Conservation (phyloP, 768 basidiomycete species). For the Ramaria sp. region DNA sequence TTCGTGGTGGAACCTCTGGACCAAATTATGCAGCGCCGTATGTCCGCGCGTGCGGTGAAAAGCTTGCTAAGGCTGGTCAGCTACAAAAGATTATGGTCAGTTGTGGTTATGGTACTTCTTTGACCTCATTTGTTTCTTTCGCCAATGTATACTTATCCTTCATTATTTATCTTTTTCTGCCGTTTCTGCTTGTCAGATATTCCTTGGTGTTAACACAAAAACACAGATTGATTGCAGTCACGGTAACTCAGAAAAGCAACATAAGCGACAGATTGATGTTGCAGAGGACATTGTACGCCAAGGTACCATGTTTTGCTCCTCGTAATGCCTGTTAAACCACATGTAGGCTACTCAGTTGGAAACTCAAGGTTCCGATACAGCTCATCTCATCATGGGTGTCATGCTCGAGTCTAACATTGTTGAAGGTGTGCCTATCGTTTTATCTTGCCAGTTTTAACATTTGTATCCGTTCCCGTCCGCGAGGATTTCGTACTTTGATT, state of each 20-base stretch:
- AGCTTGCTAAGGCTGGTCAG: conserved; percentile 70
- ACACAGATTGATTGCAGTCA: conserved; percentile 90
- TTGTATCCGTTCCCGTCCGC: not conserved
- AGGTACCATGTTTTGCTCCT: not conserved
- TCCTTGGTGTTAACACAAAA: not conserved
- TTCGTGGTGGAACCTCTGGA: conserved; percentile 81
- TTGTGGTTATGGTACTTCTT: not conserved
- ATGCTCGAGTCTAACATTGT: conserved; percentile 93
- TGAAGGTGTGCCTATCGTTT: conserved; percentile 26
- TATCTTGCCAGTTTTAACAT: not conserved
- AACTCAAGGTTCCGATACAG: conserved; percentile 45
- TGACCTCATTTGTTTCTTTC: no score
- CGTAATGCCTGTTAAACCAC: not conserved
- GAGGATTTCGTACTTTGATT: no score
- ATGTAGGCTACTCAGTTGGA: conserved; percentile 62
- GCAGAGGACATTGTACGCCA: conserved; percentile 75
- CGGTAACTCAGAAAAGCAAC: conserved; percentile 90
- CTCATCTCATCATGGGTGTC: conserved; percentile 72
- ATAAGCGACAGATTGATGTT: conserved; percentile 78
- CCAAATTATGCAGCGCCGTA: conserved; percentile 81
- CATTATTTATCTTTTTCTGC: no score
- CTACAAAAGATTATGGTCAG: conserved; percentile 78
- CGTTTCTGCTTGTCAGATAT: no score
- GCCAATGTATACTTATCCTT: no score
- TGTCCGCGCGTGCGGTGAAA: conserved; percentile 64